Conservation (phyloP, 75 land plant genomes). For the Azolla pinnata region DNA sequence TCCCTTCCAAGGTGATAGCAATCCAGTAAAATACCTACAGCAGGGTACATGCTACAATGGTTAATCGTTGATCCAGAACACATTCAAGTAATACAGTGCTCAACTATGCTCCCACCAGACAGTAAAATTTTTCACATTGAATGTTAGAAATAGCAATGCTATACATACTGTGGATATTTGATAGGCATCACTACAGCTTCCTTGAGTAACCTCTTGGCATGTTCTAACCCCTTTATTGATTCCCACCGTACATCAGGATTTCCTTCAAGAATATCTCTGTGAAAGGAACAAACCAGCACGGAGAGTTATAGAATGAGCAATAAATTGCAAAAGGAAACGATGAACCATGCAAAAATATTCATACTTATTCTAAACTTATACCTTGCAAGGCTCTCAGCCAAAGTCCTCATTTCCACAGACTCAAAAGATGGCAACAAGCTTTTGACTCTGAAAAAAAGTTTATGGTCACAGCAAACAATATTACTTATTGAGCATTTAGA, state of each 20-base stretch:
- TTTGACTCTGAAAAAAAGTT: slow-evolving; percentile 37
- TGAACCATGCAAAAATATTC: background rate
- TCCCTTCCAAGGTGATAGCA: slow-evolving; percentile 97
- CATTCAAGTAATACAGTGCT: too few relatives aligned
- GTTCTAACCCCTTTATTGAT: slow-evolving; percentile 78
- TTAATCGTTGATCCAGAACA: background rate
- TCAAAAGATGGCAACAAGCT: slow-evolving; percentile 71
- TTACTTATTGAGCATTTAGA: background rate
- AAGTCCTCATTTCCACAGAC: slow-evolving; percentile 55
- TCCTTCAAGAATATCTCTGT: slow-evolving; percentile 83
- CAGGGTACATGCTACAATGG: background rate
- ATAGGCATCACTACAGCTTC: slow-evolving; percentile 99
- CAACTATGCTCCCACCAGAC: too few relatives aligned
- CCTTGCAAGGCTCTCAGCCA: slow-evolving; percentile 78
- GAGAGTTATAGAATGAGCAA: background rate
- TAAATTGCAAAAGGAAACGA: background rate
- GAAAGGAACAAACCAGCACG: background rate
- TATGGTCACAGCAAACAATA: background rate
- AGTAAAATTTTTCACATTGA: too few relatives aligned
- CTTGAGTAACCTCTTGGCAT: slow-evolving; percentile 86
- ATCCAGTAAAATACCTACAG: slow-evolving; percentile 80
- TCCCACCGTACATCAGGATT: slow-evolving; percentile 94
- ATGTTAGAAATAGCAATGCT: too few relatives aligned
- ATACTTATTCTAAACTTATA: slow-evolving; percentile 11
- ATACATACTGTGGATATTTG: slow-evolving; percentile 80